Evolutionary conservation across 2,329 filamentous ascomycete genomes (phyloP).

Genomic region (Colletotrichum sp.): DNA sequence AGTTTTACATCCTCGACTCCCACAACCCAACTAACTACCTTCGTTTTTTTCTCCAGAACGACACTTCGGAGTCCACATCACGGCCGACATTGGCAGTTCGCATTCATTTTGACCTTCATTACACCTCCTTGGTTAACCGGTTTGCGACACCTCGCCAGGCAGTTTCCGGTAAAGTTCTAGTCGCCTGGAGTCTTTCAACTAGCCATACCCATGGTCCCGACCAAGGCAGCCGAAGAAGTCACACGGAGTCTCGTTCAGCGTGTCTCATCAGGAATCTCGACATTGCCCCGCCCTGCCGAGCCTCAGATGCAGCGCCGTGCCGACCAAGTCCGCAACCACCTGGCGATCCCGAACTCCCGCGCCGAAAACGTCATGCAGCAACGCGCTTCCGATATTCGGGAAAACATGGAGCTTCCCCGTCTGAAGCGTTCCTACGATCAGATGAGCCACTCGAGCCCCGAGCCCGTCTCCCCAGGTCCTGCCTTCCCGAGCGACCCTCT

Average conservation of each 20-base stretch:
- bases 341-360: not conserved
- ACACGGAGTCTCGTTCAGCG: not conserved
- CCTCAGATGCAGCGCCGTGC: not conserved
- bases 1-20: not conserved
- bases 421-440: not conserved
- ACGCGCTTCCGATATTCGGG: not conserved
- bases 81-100: not conserved
- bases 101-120: not conserved
- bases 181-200: not conserved
- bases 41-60: not conserved
- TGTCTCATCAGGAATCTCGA: not conserved
- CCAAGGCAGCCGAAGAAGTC: not conserved
- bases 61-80: not conserved
- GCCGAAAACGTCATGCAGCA: not conserved
- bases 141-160: not conserved
- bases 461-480: not conserved
- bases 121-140: not conserved
- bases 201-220: not conserved
- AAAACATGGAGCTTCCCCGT: not conserved
- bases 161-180: not conserved
- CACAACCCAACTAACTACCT: not conserved
- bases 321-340: not conserved
- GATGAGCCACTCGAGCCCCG: not conserved
- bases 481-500: not conserved
- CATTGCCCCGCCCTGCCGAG: not conserved